Evolutionary conservation across 495 filamentous ascomycete genomes (phyloP).

Genomic region (Aspergillus haitiensis): DNA sequence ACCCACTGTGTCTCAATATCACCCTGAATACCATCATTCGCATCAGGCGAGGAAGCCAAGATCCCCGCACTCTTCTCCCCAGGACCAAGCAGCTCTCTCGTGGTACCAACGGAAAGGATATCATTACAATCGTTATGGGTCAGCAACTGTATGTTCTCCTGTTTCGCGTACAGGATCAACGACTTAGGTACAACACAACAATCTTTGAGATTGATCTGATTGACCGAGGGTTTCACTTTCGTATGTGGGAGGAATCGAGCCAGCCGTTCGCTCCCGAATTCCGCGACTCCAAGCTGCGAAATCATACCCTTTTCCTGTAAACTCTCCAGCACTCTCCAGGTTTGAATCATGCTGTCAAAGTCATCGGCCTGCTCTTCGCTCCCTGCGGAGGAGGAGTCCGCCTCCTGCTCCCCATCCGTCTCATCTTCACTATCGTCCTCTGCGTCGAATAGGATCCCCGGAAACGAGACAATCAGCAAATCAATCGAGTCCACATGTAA

Average conservation of each 20-base stretch:
- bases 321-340: conserved; percentile 70
- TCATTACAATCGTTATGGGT: conserved; percentile 95
- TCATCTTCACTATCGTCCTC: conserved; percentile 79
- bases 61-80: conserved; percentile 63
- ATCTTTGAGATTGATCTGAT: conserved; percentile 97
- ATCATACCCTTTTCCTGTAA: conserved; percentile 72
- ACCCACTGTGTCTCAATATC: conserved; percentile 90
- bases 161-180: conserved; percentile 79
- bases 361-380: conserved; percentile 47
- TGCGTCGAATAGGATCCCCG: conserved; percentile 88
- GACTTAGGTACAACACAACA: conserved; percentile 94
- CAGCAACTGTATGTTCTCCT: conserved; percentile 80
- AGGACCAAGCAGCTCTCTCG: conserved; percentile 76
- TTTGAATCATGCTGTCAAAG: conserved; percentile 67
- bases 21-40: conserved; percentile 57
- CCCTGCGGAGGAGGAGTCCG: conserved; percentile 59
- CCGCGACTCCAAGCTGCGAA: conserved; percentile 75
- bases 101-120: conserved; percentile 79
- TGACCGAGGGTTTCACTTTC: conserved; percentile 72
- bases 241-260: conserved; percentile 64
- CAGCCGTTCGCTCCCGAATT: conserved; percentile 84
- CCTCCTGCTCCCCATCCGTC: conserved; percentile 24
- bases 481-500: conserved; percentile 74
- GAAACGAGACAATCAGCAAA: conserved; percentile 89
- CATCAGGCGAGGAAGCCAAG: conserved; percentile 54